These are phyloP conservation scores for Cupressus sempervirens DNA, from an alignment of 75 land plant species.

Conservation along the genomic window DNA sequence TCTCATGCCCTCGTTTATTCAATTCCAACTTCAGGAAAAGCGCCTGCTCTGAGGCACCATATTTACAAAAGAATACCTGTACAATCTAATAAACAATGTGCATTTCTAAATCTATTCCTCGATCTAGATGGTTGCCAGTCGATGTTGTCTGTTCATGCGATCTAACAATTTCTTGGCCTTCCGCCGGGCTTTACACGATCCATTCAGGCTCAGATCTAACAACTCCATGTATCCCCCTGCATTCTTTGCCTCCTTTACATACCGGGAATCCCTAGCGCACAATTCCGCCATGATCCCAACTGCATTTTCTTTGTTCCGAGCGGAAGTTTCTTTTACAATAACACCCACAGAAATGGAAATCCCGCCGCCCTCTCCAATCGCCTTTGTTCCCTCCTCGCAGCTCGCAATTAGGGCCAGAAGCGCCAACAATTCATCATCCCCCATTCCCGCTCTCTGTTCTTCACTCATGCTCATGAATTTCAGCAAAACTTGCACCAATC, in stretches of 20 bases:
- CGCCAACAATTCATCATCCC: conserved; percentile 62
- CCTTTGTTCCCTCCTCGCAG: conserved; percentile 52
- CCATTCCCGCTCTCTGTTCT: conserved; percentile 25
- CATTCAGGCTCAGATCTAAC: conserved; percentile 35
- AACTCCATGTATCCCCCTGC: conserved; percentile 20
- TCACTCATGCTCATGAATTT: conserved; percentile 27
- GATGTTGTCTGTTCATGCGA: neutral
- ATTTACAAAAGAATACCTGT: neutral
- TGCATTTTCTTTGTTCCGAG: conserved; percentile 54
- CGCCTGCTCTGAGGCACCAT: no score
- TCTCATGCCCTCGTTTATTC: no score
- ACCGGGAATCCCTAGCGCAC: conserved; percentile 33
- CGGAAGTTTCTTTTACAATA: conserved; percentile 27
- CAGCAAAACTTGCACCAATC: conserved; percentile 50
- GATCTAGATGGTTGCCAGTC: neutral
- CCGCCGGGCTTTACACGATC: conserved; percentile 60
- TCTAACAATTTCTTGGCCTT: conserved; percentile 33
- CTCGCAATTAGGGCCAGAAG: conserved; percentile 67
- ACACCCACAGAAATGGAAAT: conserved; percentile 42
- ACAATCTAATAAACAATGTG: neutral
- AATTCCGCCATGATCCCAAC: conserved; percentile 41
- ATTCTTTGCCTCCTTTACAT: conserved; percentile 39
- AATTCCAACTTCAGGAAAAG: no score
- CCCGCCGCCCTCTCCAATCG: conserved; percentile 43
- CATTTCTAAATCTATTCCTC: no score